phyloP scores from a whole-genome alignment of 2,329 filamentous ascomycete species.

The Orbilia brochopaga region DNA sequence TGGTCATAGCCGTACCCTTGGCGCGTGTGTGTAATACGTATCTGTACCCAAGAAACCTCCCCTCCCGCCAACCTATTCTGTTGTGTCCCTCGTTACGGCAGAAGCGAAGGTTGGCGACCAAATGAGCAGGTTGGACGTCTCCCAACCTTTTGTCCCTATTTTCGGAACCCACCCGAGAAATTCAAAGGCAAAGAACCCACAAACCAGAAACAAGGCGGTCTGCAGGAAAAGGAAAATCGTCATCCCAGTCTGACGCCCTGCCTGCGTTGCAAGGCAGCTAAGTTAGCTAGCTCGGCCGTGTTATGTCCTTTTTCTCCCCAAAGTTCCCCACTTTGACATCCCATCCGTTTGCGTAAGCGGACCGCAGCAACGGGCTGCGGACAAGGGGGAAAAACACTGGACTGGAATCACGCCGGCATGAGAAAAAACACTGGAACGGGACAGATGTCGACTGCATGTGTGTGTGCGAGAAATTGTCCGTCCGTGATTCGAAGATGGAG shows the following conservation, averaged over 20 bases:
- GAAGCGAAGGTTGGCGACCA: not conserved
- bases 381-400: conserved; percentile 4
- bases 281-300: not conserved
- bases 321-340: conserved; percentile 1
- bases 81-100: not conserved
- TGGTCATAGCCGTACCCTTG: not conserved
- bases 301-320: no score
- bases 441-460: not conserved
- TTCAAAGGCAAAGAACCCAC: not conserved
- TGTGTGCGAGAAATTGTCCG: not conserved
- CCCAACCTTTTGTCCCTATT: not conserved
- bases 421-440: conserved; percentile 3
- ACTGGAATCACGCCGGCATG: conserved; percentile 2
- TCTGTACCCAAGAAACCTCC: not conserved
- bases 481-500: not conserved
- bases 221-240: not conserved
- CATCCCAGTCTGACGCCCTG: not conserved
- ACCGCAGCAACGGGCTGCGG: not conserved
- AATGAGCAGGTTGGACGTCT: not conserved
- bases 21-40: not conserved
- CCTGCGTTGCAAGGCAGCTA: not conserved
- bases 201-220: not conserved
- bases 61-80: not conserved
- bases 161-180: not conserved
- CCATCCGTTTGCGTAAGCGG: conserved; percentile 4